A percentile compares a stretch with the other conserved stretches of the same genome.
Evolutionary conservation across 306 rosid species (phyloP).

Genomic region (Lablab purpureus): DNA sequence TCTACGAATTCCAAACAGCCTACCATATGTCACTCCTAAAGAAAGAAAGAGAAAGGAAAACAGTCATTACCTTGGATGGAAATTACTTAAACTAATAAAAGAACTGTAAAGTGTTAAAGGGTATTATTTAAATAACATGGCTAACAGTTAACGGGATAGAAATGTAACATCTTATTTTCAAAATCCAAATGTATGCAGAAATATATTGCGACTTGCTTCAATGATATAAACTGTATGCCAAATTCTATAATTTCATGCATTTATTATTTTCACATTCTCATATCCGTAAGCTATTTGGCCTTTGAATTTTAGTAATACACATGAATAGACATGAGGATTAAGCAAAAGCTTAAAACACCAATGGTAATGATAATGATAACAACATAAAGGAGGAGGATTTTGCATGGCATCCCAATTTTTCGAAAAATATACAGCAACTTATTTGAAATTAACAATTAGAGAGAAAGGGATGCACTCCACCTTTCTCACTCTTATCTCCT

Average conservation of each 20-base stretch:
- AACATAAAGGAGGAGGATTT: background rate
- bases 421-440: slow-evolving; percentile 3
- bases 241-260: background rate
- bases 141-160: background rate
- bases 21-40: slow-evolving; percentile 66
- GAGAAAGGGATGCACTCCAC: background rate
- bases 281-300: slow-evolving; percentile 1
- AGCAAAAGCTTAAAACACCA: slow-evolving; percentile 19
- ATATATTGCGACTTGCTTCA: slow-evolving; percentile 19
- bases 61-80: slow-evolving; percentile 17
- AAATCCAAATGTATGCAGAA: slow-evolving; percentile 10
- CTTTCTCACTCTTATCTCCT: background rate
- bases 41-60: slow-evolving; percentile 29
- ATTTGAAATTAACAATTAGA: background rate
- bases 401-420: background rate
- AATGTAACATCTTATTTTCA: slow-evolving; percentile 20
- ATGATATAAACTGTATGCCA: background rate
- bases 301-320: slow-evolving; percentile 4
- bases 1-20: slow-evolving; percentile 51
- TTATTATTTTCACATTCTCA: slow-evolving; percentile 16
- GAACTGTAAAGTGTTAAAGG: slow-evolving; percentile 14
- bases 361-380: background rate
- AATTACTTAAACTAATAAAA: slow-evolving; percentile 27
- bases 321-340: background rate
- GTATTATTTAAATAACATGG: background rate